Percentiles rank a stretch among this genome's conserved stretches.
phyloP scores from a whole-genome alignment of 139 green algal species.

The Tetradesmus obliquus region DNA sequence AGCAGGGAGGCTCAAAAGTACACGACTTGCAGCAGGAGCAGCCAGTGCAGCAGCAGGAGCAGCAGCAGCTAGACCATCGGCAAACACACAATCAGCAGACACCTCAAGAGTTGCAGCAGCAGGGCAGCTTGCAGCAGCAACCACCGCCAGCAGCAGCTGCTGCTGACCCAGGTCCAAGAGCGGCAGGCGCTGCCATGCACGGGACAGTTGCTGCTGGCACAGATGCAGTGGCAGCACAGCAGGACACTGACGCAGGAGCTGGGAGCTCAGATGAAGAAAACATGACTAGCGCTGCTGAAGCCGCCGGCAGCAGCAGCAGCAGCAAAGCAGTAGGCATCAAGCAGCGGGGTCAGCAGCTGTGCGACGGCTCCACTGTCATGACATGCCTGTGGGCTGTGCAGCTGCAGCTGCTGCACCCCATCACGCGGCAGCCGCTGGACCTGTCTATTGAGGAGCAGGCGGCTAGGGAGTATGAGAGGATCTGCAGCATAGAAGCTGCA shows the following conservation, averaged over 20 bases:
- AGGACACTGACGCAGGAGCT: background rate
- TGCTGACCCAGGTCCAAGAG: background rate
- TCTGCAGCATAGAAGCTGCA: background rate
- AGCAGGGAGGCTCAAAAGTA: background rate
- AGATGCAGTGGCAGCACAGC: background rate
- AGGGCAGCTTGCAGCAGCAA: background rate
- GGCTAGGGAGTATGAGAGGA: background rate
- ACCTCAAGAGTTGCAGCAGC: background rate
- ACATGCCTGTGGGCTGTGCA: constrained; percentile 58
- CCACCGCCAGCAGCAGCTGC: background rate
- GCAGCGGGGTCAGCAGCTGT: constrained; percentile 12
- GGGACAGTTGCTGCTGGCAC: background rate
- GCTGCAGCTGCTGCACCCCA: constrained; percentile 48
- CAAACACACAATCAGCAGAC: background rate
- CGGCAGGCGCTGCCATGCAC: background rate
- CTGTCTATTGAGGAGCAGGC: background rate
- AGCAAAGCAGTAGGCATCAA: background rate
- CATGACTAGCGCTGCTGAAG: background rate
- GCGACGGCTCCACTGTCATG: constrained; percentile 21
- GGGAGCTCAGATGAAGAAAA: background rate
- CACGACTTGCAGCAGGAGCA: background rate
- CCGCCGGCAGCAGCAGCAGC: background rate
- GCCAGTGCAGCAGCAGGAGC: background rate
- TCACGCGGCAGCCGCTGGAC: constrained; percentile 7
- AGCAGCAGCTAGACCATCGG: background rate